Conservation (phyloP, 768 basidiomycete genomes). For the Zangia roseola region DNA sequence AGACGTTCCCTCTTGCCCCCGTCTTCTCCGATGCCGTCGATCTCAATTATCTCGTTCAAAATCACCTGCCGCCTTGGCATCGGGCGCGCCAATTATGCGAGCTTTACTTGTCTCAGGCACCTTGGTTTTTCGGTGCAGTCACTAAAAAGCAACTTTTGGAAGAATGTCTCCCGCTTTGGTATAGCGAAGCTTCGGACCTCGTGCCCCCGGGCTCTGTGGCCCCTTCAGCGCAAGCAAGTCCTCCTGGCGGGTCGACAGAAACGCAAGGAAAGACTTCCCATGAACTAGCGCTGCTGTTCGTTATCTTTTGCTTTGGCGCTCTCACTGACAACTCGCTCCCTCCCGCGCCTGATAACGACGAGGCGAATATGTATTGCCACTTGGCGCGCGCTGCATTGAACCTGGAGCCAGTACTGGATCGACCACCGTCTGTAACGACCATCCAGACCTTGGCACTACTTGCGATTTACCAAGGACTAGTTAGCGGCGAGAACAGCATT, state of each 20-base stretch:
- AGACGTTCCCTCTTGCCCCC: conserved; percentile 51
- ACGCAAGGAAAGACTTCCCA: conserved; percentile 41
- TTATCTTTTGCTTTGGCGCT: conserved; percentile 62
- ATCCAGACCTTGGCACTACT: conserved; percentile 66
- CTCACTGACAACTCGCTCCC: conserved; percentile 55
- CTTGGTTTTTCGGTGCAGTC: conserved; percentile 79
- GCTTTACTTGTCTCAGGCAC: conserved; percentile 75
- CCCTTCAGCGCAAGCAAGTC: conserved; percentile 9
- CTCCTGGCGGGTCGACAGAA: conserved; percentile 6
- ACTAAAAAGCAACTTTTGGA: conserved; percentile 61
- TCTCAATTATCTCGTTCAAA: conserved; percentile 44
- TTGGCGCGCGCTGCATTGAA: conserved; percentile 65
- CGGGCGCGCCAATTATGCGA: conserved; percentile 59
- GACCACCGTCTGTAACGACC: conserved; percentile 69
- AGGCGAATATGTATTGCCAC: conserved; percentile 54
- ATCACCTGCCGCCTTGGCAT: conserved; percentile 56
- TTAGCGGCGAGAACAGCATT: conserved; percentile 66
- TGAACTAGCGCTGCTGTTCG: conserved; percentile 61
- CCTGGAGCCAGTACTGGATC: conserved; percentile 65
- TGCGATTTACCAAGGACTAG: conserved; percentile 69
- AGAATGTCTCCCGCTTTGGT: conserved; percentile 66
- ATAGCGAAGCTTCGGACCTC: conserved; percentile 44
- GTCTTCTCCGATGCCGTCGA: conserved; percentile 36
- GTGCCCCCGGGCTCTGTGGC: conserved; percentile 26
- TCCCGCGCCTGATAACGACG: conserved; percentile 49